Base-by-base conservation (phyloP, 306 rosid species). In the Castanopsis chinensis region DNA sequence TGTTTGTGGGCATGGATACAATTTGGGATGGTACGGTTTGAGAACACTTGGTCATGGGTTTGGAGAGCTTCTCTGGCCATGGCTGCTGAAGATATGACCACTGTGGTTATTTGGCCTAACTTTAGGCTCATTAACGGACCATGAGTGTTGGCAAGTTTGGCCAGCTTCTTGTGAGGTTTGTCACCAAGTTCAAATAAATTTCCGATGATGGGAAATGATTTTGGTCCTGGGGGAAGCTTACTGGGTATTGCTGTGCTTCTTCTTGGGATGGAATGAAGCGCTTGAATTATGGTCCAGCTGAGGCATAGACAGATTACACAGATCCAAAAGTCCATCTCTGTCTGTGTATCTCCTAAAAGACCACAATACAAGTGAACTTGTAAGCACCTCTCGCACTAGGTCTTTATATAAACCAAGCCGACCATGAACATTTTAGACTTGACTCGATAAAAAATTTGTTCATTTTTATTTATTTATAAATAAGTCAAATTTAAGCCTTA, bases 201-300 rank as follows among this genome's bases (percentile, higher is more conserved):
- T 9, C 94, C 97, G 0, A 92, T 27, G 2, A 89, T 2, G 1
- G 87, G 90, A 4, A 79, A 10, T 1, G 85, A 88, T 5, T 3
- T 14, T 0, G 92, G 93, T 3, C 92, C 88, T 6, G 92, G 92
- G 20, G 92, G 93, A n/a, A 84, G 87, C 19, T 73, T 72, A 3
- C 10, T 33, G 23, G 5, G 69, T 52, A 25, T 25, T 69, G 32
- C 27, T 14, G 19, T 74, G 5, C 51, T 65, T 28, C 2, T 28
- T 0, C 43, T 83, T 18, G 76, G 12, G 25, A 43, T 12, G 2
- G 82, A 73, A 35, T 49, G 37, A 20, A 82, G 14, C 35, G 28
- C 10, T 60, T 65, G 80, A 59, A 83, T 14, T 19, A 84, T 33
- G 64, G 25, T 73, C 74, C 54, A 75, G 21, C 63, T 57, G 68